Evolutionary conservation across 331 rosid genomes (phyloP).

Genomic region (Quercus lobata): DNA sequence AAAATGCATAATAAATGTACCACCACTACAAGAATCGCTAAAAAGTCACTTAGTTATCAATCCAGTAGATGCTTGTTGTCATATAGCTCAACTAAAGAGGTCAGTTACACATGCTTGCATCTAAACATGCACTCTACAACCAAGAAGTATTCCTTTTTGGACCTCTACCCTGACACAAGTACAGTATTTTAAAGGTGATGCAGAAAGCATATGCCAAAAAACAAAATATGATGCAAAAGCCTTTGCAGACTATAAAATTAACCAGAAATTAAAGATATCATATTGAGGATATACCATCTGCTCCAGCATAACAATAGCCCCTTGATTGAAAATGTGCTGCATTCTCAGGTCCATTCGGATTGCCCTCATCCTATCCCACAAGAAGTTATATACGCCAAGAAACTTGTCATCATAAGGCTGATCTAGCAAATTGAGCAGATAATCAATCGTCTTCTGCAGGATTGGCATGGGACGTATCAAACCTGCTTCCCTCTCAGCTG

Average conservation of each 20-base stretch:
- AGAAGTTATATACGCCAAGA: constrained; percentile 85
- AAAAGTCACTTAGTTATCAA: background rate
- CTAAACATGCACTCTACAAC: background rate
- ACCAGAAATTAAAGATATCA: background rate
- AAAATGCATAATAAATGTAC: background rate
- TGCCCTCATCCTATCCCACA: constrained; percentile 99
- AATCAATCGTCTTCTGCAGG: constrained; percentile 69
- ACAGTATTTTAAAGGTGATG: background rate
- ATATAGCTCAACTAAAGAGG: background rate
- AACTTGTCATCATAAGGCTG: constrained; percentile 72
- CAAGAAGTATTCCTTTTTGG: background rate
- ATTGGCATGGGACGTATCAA: constrained; percentile 92
- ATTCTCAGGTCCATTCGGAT: constrained; percentile 97
- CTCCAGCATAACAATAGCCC: constrained; percentile 85
- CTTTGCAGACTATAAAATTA: background rate
- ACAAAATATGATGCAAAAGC: background rate
- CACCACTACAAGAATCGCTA: background rate
- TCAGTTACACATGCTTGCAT: background rate
- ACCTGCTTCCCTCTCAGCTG: constrained; percentile 96
- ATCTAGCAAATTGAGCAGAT: constrained; percentile 74
- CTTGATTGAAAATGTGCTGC: constrained; percentile 94
- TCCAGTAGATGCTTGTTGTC: background rate
- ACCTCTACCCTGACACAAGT: background rate
- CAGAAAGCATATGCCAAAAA: background rate
- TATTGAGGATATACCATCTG: constrained; percentile 68